phyloP scores from a whole-genome alignment of 345 rosid species.

The Melaleuca alternifolia region DNA sequence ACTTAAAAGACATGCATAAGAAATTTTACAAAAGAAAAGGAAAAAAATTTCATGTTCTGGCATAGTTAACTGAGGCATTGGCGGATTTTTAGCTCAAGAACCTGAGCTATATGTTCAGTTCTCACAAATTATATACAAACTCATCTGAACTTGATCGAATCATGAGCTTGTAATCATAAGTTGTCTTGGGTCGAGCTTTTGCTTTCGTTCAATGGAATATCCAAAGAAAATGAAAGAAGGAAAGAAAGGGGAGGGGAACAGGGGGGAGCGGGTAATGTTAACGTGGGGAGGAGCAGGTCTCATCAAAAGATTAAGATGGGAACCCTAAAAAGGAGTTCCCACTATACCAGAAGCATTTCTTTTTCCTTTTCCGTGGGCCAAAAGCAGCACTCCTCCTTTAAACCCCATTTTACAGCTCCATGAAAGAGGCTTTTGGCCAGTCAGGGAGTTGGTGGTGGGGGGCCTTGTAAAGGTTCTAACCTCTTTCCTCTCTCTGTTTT shows the following conservation, averaged over 20 bases:
- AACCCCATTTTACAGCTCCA: neutral
- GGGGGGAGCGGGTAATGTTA: neutral
- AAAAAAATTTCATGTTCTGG: neutral
- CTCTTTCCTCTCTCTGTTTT: neutral
- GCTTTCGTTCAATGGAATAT: neutral
- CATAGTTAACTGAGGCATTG: neutral
- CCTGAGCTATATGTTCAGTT: neutral
- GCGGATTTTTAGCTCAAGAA: neutral
- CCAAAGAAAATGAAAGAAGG: neutral
- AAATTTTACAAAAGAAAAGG: neutral
- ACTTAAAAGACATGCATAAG: neutral
- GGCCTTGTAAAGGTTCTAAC: neutral
- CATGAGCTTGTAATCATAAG: neutral
- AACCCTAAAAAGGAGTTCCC: slow-evolving; percentile 73
- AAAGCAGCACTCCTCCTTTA: neutral
- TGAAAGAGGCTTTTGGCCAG: neutral
- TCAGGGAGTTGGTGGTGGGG: neutral
- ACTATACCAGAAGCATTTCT: slow-evolving; percentile 3
- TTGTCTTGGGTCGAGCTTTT: neutral
- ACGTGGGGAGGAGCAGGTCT: slow-evolving; percentile 28
- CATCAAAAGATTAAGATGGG: slow-evolving; percentile 42
- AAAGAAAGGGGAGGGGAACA: neutral
- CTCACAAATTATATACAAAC: neutral
- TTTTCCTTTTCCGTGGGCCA: neutral
- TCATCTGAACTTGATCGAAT: neutral